Conservation (phyloP, 257 asterid species). For the Solanum piurae region DNA sequence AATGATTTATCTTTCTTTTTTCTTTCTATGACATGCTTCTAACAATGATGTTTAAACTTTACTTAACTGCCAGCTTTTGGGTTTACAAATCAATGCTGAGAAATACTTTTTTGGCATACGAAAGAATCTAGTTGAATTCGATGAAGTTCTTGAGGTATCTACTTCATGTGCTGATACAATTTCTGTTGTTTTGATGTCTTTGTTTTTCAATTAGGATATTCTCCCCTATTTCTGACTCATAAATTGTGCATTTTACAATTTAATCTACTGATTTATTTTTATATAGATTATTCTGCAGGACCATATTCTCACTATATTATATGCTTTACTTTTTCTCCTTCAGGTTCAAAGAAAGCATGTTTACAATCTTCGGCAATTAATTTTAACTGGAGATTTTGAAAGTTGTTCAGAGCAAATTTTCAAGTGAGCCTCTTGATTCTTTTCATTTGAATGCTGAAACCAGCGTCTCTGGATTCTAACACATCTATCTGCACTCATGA, state of each 20-base stretch:
- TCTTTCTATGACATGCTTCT: neutral
- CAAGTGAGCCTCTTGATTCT: conserved; percentile 47
- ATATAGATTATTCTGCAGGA: neutral
- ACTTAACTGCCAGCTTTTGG: conserved; percentile 49
- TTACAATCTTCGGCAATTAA: conserved; percentile 86
- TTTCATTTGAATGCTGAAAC: neutral
- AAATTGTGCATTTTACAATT: neutral
- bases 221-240: neutral
- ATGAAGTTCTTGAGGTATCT: conserved; percentile 96
- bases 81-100: conserved; percentile 90
- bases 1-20: neutral
- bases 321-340: neutral
- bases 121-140: conserved; percentile 94
- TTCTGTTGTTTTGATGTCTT: neutral
- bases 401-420: conserved; percentile 77
- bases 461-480: neutral
- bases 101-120: conserved; percentile 82
- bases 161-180: neutral
- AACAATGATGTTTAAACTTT: neutral
- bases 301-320: neutral
- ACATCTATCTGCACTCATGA: neutral
- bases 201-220: neutral
- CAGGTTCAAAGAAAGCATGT: conserved; percentile 97
- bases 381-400: conserved; percentile 75
- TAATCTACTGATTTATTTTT: neutral